Conservation (phyloP, 116 monocot genomes). For the Phalaenopsis hybrid region DNA sequence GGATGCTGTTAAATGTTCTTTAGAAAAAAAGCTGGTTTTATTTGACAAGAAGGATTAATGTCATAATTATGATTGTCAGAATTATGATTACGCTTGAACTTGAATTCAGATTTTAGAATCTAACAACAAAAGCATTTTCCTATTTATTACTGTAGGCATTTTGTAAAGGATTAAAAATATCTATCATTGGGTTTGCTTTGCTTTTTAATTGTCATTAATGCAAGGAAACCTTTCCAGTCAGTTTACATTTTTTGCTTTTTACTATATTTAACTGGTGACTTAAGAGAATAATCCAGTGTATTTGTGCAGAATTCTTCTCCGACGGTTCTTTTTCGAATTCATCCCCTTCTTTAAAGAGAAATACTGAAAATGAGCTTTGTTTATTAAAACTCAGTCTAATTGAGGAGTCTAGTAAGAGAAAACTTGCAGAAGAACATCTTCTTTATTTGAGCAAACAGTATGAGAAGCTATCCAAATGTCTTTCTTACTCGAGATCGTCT, state of each 20-base stretch:
- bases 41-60: not conserved
- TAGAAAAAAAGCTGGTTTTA: not conserved
- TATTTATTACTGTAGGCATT: not conserved
- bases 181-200: not conserved
- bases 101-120: not conserved
- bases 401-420: constrained; percentile 55
- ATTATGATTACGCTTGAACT: not conserved
- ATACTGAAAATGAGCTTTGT: constrained; percentile 36
- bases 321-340: constrained; percentile 37
- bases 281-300: not conserved
- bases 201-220: not conserved
- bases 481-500: constrained; percentile 30
- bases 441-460: constrained; percentile 33
- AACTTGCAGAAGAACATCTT: constrained; percentile 37
- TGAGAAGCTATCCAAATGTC: constrained; percentile 25
- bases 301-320: constrained; percentile 45
- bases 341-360: constrained; percentile 18
- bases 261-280: not conserved
- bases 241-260: not conserved
- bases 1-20: not conserved
- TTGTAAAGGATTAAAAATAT: not conserved
- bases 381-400: constrained; percentile 33
- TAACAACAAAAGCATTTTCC: not conserved
- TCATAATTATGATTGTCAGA: not conserved
- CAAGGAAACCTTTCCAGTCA: not conserved